A percentile compares a stretch with the other conserved stretches of the same genome.
These are phyloP conservation scores for Rhizopogon salebrosus DNA, from an alignment of 768 basidiomycete genomes.

Conservation along the genomic window DNA sequence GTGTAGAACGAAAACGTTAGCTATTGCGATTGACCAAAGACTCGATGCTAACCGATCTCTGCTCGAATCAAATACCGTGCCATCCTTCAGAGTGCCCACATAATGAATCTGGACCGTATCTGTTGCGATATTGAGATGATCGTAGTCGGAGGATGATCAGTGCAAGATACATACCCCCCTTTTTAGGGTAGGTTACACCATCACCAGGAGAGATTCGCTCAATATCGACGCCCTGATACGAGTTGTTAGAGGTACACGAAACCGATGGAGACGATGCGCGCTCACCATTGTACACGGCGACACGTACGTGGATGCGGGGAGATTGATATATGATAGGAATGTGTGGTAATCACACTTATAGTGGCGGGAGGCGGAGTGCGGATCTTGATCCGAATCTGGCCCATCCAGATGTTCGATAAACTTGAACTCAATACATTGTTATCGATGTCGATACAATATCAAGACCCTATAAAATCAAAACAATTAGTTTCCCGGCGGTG, in stretches of 20 bases:
- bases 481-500: background rate
- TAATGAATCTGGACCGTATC: conserved; percentile 78
- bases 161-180: conserved; percentile 51
- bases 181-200: conserved; percentile 57
- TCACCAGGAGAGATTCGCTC: conserved; percentile 57
- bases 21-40: background rate
- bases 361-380: conserved; percentile 52
- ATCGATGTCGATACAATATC: conserved; percentile 5
- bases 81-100: conserved; percentile 63
- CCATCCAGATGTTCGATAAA: conserved; percentile 9
- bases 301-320: conserved; percentile 23
- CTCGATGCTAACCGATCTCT: conserved; percentile 54
- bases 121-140: conserved; percentile 29
- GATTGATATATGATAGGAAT: conserved; percentile 15
- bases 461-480: background rate
- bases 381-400: conserved; percentile 70
- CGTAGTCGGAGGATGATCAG: conserved; percentile 1
- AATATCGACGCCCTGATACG: conserved; percentile 63
- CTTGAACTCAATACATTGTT: conserved; percentile 6
- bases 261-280: conserved; percentile 1
- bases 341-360: conserved; percentile 32
- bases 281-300: conserved; percentile 28
- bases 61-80: conserved; percentile 70
- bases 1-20: conserved; percentile 11
- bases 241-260: conserved; percentile 1